These are phyloP conservation scores for Penicillium sp. DNA, from an alignment of 2,329 filamentous ascomycete genomes.

Conservation along the genomic window DNA sequence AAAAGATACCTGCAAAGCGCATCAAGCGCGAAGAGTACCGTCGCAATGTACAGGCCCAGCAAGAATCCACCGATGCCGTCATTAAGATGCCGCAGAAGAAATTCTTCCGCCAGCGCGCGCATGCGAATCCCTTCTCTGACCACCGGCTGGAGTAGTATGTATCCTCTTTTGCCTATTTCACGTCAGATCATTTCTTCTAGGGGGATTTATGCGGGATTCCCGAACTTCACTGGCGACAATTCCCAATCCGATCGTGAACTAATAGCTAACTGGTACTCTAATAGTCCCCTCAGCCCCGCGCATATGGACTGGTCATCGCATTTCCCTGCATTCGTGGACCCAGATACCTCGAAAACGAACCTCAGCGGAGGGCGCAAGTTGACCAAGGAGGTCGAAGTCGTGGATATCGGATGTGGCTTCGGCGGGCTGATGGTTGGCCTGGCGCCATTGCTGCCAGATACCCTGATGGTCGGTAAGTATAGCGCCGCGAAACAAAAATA, in stretches of 20 bases:
- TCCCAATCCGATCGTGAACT: not conserved
- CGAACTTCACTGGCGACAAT: not conserved
- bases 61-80: constrained; percentile 22
- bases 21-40: constrained; percentile 67
- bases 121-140: constrained; percentile 97
- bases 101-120: constrained; percentile 92
- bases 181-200: not conserved
- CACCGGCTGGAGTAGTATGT: constrained; percentile 83
- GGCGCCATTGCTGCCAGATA: constrained; percentile 75
- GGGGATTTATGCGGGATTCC: too few relatives aligned
- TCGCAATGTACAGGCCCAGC: constrained; percentile 21
- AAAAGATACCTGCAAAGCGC: constrained; percentile 52
- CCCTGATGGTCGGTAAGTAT: constrained; percentile 71
- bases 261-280: not conserved
- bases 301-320: constrained; percentile 89
- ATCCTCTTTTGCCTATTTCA: not conserved
- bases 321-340: constrained; percentile 69
- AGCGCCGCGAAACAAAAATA: not conserved
- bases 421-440: constrained; percentile 86
- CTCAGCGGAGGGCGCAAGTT: constrained; percentile 41
- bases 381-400: constrained; percentile 76
- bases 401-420: constrained; percentile 96
- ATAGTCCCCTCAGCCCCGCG: constrained; percentile 71
- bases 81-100: constrained; percentile 81
- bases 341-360: constrained; percentile 32